Base-by-base conservation (phyloP, 1,139 yeast genomes). In the Nematodospora anomalae region DNA sequence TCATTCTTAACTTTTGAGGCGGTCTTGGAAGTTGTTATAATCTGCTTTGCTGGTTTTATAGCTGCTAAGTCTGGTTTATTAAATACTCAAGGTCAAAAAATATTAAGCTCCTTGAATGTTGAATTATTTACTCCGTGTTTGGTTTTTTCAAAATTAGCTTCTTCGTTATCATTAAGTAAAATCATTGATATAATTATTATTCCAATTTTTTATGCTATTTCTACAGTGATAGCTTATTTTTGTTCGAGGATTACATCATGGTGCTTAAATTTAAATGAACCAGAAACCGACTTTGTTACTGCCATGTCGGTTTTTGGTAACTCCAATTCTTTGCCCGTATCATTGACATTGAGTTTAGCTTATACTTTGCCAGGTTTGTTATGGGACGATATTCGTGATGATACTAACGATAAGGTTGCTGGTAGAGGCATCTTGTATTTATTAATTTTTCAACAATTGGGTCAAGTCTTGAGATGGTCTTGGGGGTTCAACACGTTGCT, bases 301-400 rank as follows among this genome's bases (percentile, higher is more conserved):
- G 95, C 95, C 5, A 85, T 86, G 92, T 86, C 88, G 0, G 94
- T 84, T 11, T 86, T 86, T 60, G 95, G 94, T 34, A 86, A 86
- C 59, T 81, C 89, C 28, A 84, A 84, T 58, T 80, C 88, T 5
- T 66, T 83, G 40, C 90, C 92, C 1, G 95, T 83, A n/a, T 83
- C 88, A 4, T 67, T 81, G 41, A 83, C 90, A 4, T 70, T 84
- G 40, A 74, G 85, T 2, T 67, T 84, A 46, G 84, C 90, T 2
- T 80, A 80, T 57, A 76, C 90, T 0, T 64, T 84, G 46, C 92
- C 92, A 1, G 79, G 79, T 41, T 69, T 86, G 44, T 69, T 70
- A 41, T 86, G 95, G 95, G 85, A 81, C 35, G 84, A 80, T 44
- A 65, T 84, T 28, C 75, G 71, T 4, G 73, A 75, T 48, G 95